phyloP scores from a whole-genome alignment of 805 yeast species.

The Kodamaea jinghongensis region DNA sequence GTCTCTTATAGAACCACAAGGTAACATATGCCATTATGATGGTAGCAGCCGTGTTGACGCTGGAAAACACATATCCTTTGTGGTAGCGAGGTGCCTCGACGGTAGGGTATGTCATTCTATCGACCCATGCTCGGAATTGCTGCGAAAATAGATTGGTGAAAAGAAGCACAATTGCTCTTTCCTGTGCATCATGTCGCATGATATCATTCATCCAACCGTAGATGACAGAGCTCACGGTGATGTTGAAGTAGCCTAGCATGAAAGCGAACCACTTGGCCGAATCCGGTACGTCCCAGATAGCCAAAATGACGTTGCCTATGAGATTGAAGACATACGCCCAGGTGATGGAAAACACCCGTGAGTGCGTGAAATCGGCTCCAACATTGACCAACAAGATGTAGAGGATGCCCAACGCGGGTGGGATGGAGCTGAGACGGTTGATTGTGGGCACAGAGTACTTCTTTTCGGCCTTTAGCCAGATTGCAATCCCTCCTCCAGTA shows the following conservation, averaged over 20 bases:
- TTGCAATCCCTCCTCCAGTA: conserved; percentile 5
- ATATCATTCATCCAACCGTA: conserved; percentile 25
- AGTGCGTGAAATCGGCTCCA: conserved; percentile 47
- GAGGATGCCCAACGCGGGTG: conserved; percentile 59
- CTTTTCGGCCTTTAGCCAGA: conserved; percentile 11
- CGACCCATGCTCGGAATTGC: conserved; percentile 21
- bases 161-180: conserved; percentile 20
- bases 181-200: conserved; percentile 19
- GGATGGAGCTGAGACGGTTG: conserved; percentile 50
- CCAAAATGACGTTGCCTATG: conserved; percentile 20
- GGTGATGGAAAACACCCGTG: conserved; percentile 12
- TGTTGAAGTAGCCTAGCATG: conserved; percentile 20
- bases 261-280: conserved; percentile 25
- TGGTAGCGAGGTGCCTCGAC: conserved; percentile 22
- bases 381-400: conserved; percentile 43
- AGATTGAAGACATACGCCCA: conserved; percentile 19
- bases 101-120: conserved; percentile 21
- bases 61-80: conserved; percentile 21
- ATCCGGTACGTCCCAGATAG: conserved; percentile 23
- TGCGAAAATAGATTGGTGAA: conserved; percentile 22
- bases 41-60: conserved; percentile 15
- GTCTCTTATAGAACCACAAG: conserved; percentile 20
- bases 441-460: conserved; percentile 43
- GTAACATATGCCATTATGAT: conserved; percentile 21
- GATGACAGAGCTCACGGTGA: conserved; percentile 22